Conservation (phyloP, 768 basidiomycete species). For the Panaeolus cyanescens region DNA sequence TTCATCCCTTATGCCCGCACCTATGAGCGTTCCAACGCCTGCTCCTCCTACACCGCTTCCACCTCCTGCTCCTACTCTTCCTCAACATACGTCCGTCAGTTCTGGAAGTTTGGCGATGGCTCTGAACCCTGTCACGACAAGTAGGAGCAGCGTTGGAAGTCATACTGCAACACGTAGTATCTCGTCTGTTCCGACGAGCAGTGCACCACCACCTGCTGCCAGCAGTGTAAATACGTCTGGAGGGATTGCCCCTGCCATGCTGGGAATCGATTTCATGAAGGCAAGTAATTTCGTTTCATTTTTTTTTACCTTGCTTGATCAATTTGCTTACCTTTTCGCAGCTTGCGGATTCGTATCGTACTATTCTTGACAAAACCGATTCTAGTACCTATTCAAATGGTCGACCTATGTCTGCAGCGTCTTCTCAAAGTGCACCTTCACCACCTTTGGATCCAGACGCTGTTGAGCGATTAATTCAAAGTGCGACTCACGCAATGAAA, state of each 20-base stretch:
- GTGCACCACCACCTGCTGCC: not conserved
- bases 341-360: constrained; percentile 23
- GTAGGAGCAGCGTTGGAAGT: not conserved
- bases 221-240: constrained; percentile 7
- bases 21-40: not conserved
- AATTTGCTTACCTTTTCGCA: not conserved
- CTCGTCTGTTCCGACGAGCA: constrained; percentile 1
- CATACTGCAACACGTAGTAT: not conserved
- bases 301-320: not conserved
- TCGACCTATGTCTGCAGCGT: constrained; percentile 18
- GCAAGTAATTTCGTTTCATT: constrained; percentile 15
- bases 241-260: constrained; percentile 10
- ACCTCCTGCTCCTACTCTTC: not conserved
- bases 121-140: not conserved
- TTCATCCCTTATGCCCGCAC: not conserved
- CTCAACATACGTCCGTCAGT: not conserved
- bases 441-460: constrained; percentile 24
- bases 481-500: constrained; percentile 42
- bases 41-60: constrained; percentile 5
- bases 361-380: constrained; percentile 12
- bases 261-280: constrained; percentile 29
- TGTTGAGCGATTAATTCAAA: constrained; percentile 44
- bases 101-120: constrained; percentile 1
- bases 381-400: constrained; percentile 6
- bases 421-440: constrained; percentile 11